Evolutionary conservation across 2,329 filamentous ascomycete genomes (phyloP).

Genomic region (Emergomyces pasteurianus): DNA sequence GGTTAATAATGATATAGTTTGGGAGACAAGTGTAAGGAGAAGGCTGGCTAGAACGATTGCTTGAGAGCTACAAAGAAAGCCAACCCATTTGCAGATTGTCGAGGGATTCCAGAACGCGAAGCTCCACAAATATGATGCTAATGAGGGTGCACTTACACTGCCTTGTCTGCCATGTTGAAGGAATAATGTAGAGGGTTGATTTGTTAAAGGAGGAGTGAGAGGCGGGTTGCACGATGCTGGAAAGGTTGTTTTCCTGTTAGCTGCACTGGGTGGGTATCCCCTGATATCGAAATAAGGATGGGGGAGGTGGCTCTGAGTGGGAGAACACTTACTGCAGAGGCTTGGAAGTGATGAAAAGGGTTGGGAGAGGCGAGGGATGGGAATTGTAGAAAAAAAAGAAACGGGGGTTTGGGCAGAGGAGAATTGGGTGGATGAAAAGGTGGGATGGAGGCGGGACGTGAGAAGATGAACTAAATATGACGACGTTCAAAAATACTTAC

Average conservation of each 20-base stretch:
- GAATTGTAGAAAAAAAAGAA: neutral
- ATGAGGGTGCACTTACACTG: conserved; percentile 30
- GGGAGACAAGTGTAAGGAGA: neutral
- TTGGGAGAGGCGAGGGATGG: neutral
- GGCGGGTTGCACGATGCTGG: conserved; percentile 1
- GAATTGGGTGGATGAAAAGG: neutral
- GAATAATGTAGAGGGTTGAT: conserved; percentile 5
- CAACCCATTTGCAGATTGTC: neutral
- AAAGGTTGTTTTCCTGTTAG: conserved; percentile 1
- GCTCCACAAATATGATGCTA: neutral
- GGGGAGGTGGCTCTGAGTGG: neutral
- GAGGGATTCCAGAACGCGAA: too few species aligned
- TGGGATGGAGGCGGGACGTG: neutral
- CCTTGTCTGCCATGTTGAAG: conserved; percentile 32
- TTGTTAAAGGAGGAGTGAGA: neutral
- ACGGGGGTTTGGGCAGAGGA: too few species aligned
- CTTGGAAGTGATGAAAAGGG: neutral
- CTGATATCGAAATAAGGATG: neutral
- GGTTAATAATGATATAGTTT: neutral
- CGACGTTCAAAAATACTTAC: neutral
- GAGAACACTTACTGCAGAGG: neutral
- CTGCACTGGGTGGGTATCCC: neutral
- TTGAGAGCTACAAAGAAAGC: neutral
- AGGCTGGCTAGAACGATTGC: neutral
- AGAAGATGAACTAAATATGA: neutral